phyloP scores from a whole-genome alignment of 2,329 filamentous ascomycete genomes.

The Ascochyta rabiei region DNA sequence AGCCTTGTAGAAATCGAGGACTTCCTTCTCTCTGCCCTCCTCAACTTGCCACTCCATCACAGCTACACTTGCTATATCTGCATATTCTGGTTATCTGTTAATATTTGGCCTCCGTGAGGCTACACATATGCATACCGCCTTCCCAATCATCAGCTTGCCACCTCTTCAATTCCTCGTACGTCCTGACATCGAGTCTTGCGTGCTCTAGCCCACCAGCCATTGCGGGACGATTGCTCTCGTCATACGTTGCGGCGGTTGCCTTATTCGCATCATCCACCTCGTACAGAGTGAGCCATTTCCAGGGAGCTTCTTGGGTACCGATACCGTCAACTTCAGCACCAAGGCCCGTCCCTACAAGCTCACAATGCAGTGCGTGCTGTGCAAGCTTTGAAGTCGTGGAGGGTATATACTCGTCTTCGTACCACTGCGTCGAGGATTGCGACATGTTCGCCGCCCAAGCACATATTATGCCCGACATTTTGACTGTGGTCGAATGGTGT shows the following conservation, averaged over 20 bases:
- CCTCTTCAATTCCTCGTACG: constrained; percentile 1
- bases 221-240: constrained; percentile 1
- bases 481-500: not conserved
- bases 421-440: constrained; percentile 19
- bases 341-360: constrained; percentile 6
- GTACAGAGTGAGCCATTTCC: constrained; percentile 20
- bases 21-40: constrained; percentile 5
- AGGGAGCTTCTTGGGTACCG: constrained; percentile 12
- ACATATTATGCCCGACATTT: constrained; percentile 27
- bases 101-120: not conserved
- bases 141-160: constrained; percentile 17
- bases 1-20: constrained; percentile 15
- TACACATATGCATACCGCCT: not conserved
- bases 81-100: constrained; percentile 4
- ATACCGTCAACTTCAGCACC: constrained; percentile 11
- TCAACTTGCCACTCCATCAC: constrained; percentile 20
- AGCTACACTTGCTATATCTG: constrained; percentile 15
- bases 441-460: constrained; percentile 27
- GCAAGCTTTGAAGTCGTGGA: constrained; percentile 6
- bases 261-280: constrained; percentile 5
- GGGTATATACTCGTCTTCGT: constrained; percentile 23
- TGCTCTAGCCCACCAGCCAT: constrained; percentile 5
- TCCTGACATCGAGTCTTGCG: constrained; percentile 14
- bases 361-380: constrained; percentile 18
- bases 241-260: not conserved